phyloP scores from a whole-genome alignment of 352 stramenopile species.

The Phytopythium cucurbitacearum region DNA sequence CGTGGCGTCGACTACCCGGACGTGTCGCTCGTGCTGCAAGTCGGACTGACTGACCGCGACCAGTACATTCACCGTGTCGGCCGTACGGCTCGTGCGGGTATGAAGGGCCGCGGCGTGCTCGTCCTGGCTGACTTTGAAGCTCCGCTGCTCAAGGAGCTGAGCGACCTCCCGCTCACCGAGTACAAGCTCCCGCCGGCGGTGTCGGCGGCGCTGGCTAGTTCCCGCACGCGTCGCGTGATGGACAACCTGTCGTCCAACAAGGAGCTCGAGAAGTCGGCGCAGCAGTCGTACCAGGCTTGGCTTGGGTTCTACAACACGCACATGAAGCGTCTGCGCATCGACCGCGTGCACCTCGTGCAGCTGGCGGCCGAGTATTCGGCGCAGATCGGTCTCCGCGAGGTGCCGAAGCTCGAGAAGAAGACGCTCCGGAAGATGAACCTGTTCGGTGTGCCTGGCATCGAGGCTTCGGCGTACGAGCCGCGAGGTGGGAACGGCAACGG shows the following conservation, averaged over 20 bases:
- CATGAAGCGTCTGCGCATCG: conserved; percentile 45
- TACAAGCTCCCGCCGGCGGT: conserved; percentile 12
- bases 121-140: conserved; percentile 86
- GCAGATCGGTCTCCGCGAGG: conserved; percentile 52
- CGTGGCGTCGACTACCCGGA: conserved; percentile 95
- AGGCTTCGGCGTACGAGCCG: conserved; percentile 32
- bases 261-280: conserved; percentile 72
- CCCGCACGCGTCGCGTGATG: conserved; percentile 24
- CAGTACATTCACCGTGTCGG: conserved; percentile 96
- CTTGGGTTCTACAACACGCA: conserved; percentile 94
- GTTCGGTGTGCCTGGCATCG: conserved; percentile 68
- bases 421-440: conserved; percentile 85
- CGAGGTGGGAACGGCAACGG: conserved; percentile 18
- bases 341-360: conserved; percentile 54
- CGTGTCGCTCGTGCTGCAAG: conserved; percentile 87
- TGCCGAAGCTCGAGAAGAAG: conserved; percentile 83
- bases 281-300: conserved; percentile 92
- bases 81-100: conserved; percentile 89
- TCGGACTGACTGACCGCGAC: conserved; percentile 81
- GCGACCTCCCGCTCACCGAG: conserved; percentile 52
- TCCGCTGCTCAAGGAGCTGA: conserved; percentile 60
- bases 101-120: conserved; percentile 79
- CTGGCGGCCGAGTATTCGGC: conserved; percentile 64
- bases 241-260: conserved; percentile 32
- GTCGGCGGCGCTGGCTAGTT: conserved; percentile 14